These are phyloP conservation scores for Mortierella sp. DNA, from an alignment of 371 early-diverging fungal species.

Conservation along the genomic window DNA sequence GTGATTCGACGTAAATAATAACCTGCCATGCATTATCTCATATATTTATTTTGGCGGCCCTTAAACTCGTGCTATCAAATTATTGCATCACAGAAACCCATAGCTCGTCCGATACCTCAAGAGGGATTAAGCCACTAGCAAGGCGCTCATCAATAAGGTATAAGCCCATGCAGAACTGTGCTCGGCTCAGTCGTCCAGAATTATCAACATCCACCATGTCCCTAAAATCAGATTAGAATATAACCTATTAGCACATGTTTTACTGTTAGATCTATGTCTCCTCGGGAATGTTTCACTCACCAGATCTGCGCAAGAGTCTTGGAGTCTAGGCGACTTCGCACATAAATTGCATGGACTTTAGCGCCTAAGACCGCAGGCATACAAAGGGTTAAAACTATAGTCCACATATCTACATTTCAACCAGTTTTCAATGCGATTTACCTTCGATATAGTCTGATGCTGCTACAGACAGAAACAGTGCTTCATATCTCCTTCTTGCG, in stretches of 20 bases:
- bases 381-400: neutral
- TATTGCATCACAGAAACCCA: slow-evolving; percentile 52
- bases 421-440: neutral
- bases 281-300: slow-evolving; percentile 14
- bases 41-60: neutral
- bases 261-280: neutral
- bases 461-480: slow-evolving; percentile 19
- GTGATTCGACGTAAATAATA: neutral
- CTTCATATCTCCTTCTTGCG: slow-evolving; percentile 42
- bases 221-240: slow-evolving; percentile 13
- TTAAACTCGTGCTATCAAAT: too few relatives aligned
- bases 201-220: slow-evolving; percentile 50
- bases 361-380: slow-evolving; percentile 14
- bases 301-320: slow-evolving; percentile 54
- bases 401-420: neutral
- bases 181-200: slow-evolving; percentile 36
- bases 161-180: slow-evolving; percentile 54
- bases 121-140: slow-evolving; percentile 43
- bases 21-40: neutral
- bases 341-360: slow-evolving; percentile 43
- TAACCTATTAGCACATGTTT: too few relatives aligned
- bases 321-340: slow-evolving; percentile 50
- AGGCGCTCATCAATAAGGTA: slow-evolving; percentile 55
- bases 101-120: slow-evolving; percentile 49
- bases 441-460: slow-evolving; percentile 42